Conservation (phyloP, 2,329 filamentous ascomycete species). For the Neopestalotiopsis sp. region DNA sequence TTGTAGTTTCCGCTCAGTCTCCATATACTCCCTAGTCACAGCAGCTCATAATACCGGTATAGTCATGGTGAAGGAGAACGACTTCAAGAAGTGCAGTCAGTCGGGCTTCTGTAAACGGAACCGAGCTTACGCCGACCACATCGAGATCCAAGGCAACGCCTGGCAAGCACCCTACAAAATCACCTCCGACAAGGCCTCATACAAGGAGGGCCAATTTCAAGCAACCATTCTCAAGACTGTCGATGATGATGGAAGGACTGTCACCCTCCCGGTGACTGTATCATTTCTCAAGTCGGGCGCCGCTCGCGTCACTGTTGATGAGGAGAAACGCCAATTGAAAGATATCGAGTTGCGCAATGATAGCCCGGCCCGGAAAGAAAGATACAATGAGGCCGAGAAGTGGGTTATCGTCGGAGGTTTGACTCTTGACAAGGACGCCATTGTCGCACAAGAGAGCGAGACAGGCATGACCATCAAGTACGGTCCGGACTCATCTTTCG, state of each 20-base stretch:
- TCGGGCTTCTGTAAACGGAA: slow-evolving; percentile 98
- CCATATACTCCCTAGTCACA: not conserved
- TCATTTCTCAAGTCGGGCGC: slow-evolving; percentile 90
- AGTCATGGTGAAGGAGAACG: slow-evolving; percentile 92
- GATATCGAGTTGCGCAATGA: slow-evolving; percentile 87
- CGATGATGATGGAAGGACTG: slow-evolving; percentile 67
- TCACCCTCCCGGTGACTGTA: slow-evolving; percentile 81
- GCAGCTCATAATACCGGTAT: slow-evolving; percentile 21
- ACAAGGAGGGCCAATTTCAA: slow-evolving; percentile 81
- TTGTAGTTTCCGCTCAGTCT: not conserved
- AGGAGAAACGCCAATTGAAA: slow-evolving; percentile 87
- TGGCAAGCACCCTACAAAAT: slow-evolving; percentile 87
- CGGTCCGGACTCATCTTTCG: slow-evolving; percentile 76
- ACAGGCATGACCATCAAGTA: slow-evolving; percentile 78
- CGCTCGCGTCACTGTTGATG: slow-evolving; percentile 86
- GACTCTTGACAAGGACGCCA: slow-evolving; percentile 73
- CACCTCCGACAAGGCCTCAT: slow-evolving; percentile 71
- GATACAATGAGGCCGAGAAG: slow-evolving; percentile 89
- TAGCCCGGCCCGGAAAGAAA: slow-evolving; percentile 85
- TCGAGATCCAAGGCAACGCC: slow-evolving; percentile 63
- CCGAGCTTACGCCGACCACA: slow-evolving; percentile 84
- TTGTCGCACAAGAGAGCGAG: slow-evolving; percentile 69
- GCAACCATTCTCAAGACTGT: slow-evolving; percentile 84
- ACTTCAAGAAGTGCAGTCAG: slow-evolving; percentile 96
- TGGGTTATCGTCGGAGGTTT: slow-evolving; percentile 88